A percentile compares a stretch with the other conserved stretches of the same genome.
Conservation (phyloP, 352 stramenopile species). For the Pythium utonaiense region DNA sequence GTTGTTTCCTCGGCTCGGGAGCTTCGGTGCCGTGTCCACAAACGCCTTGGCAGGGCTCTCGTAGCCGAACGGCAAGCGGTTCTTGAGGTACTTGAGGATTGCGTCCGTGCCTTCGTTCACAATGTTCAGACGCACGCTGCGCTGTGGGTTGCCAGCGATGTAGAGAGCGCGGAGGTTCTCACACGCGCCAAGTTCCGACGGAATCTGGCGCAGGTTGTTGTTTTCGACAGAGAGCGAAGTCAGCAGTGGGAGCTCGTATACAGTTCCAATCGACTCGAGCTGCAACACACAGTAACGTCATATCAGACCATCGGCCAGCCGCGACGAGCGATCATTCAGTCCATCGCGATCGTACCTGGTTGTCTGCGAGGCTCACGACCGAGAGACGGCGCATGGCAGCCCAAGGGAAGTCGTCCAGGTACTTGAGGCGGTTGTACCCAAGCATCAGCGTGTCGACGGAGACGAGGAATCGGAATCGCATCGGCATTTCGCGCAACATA, state of each 20-base stretch:
- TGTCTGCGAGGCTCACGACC: constrained; percentile 61
- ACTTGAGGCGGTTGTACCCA: constrained; percentile 61
- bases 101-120: constrained; percentile 68
- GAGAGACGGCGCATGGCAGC: constrained; percentile 53
- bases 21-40: constrained; percentile 16
- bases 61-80: constrained; percentile 37
- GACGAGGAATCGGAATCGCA: constrained; percentile 36
- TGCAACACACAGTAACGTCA: constrained; percentile 6
- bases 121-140: constrained; percentile 57
- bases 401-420: constrained; percentile 58
- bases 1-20: constrained; percentile 9
- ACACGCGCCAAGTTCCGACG: constrained; percentile 51
- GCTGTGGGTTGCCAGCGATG: constrained; percentile 73
- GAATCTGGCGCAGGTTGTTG: constrained; percentile 81
- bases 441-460: constrained; percentile 63
- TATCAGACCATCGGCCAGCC: not conserved
- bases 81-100: constrained; percentile 70
- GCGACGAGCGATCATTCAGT: not conserved
- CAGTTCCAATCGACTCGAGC: constrained; percentile 56
- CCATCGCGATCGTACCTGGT: constrained; percentile 38
- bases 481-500: constrained; percentile 44
- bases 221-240: constrained; percentile 79
- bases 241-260: constrained; percentile 56
- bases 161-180: constrained; percentile 57
- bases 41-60: constrained; percentile 22